Percentiles rank a stretch among this genome's conserved stretches.
Conservation (phyloP, 306 rosid species). For the Nissolia schottii region DNA sequence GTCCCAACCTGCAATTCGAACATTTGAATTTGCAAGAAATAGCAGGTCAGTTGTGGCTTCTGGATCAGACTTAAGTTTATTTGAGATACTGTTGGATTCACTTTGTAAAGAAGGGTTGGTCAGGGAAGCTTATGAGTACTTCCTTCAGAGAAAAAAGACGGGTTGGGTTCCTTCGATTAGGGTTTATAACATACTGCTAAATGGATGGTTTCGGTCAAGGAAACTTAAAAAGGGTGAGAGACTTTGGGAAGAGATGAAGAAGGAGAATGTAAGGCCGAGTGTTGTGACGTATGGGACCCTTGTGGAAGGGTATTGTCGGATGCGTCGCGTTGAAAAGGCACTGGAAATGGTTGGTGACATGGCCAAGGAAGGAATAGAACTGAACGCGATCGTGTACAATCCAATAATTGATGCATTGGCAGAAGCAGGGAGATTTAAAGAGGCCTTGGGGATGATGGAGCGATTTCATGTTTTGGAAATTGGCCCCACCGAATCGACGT, state of each 20-base stretch:
- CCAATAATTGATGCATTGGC: constrained; percentile 80
- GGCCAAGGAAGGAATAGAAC: constrained; percentile 64
- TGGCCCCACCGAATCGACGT: constrained; percentile 82
- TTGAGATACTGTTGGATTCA: constrained; percentile 78
- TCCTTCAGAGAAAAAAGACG: constrained; percentile 25
- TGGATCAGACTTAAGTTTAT: constrained; percentile 52
- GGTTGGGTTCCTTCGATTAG: constrained; percentile 54
- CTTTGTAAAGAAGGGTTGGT: constrained; percentile 77
- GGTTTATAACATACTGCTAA: constrained; percentile 55
- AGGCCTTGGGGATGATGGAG: constrained; percentile 82
- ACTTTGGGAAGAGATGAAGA: constrained; percentile 81
- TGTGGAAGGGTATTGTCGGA: constrained; percentile 83
- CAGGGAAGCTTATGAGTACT: constrained; percentile 36
- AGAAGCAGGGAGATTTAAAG: constrained; percentile 77
- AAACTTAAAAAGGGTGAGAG: constrained; percentile 73
- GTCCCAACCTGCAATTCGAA: constrained; percentile 54
- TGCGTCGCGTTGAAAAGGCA: constrained; percentile 67
- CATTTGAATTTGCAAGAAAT: constrained; percentile 64
- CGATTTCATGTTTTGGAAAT: constrained; percentile 62
- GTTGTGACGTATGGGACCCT: constrained; percentile 95
- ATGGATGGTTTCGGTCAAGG: constrained; percentile 87
- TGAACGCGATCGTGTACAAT: constrained; percentile 75
- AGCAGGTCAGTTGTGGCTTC: constrained; percentile 35
- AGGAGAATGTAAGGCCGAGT: constrained; percentile 59
- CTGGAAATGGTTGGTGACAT: constrained; percentile 67